Evolutionary conservation across 306 rosid genomes (phyloP), one percentile per base, ranked within the genome.

Genomic region (Abrus pulchellus): DNA sequence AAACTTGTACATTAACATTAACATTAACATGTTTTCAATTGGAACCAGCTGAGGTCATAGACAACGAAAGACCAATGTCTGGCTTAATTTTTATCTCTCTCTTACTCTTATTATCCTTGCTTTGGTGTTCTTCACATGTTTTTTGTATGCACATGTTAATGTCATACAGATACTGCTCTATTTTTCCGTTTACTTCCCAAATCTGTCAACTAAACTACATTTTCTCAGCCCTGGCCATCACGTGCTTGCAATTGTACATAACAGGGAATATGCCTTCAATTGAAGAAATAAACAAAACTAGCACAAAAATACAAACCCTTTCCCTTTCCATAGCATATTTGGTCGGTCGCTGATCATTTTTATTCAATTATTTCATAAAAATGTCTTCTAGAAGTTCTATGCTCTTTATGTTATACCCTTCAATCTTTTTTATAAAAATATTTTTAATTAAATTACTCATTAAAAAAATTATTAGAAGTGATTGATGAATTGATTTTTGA

Each of bases 81-180:
- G 57, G 38, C 10, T 74, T 75, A 27, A 67, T 57, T 59, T 45
- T 67, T 36, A 36, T 34, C n/a, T 12, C 47, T 34, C 62, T 47
- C 27, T 28, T 74, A 20, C 20, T 20, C 20, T 20, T 20, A 20
- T 20, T 20, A 20, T 3, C 7, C 0, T 1, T 82, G 85, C 82
- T 76, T 76, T 76, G 68, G 36, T 77, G 79, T 73, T 70, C 6
- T 62, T 77, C 82, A 62, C 86, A 77, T 83, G 82, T 77, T 71
- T 53, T 68, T 40, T 30, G 71, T 28, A 68, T 1, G 7, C 68
- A 82, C 82, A 71, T 72, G 75, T 10, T 13, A 27, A 14, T 52
- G 74, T 57, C 50, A 75, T 33, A 7, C 1, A 53, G n/a, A 81
- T 54, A 9, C 63, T 70, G 3, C 8, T 57, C 53, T 49, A 60